Evolutionary conservation across 1,139 yeast species (phyloP), one percentile per base, ranked within the genome.

Genomic region (Yamadazyma taylorii): DNA sequence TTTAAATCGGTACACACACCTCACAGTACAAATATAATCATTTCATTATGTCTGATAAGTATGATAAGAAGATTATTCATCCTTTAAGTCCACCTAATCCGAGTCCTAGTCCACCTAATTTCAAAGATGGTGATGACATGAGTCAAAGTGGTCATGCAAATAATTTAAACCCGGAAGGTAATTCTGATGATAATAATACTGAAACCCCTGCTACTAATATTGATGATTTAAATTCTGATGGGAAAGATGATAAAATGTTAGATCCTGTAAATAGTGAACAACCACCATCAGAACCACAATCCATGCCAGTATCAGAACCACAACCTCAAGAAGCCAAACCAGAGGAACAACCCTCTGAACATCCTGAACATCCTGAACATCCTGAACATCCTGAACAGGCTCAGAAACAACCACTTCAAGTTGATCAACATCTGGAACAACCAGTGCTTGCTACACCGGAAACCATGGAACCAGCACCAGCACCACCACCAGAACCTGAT

Each of bases 401-500:
- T 27, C 21, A 27, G 11, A 27, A 27, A 27, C 30, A 27, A 27
- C 30, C 30, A 8, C n/a, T 16, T 7, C 10, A 19, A 19, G n/a
- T 9, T 11, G 27, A 31, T 10, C 13, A 12, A 7, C 7, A 31
- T 14, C 28, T 24, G 9, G 16, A 19, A 5, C 21, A 27, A 27
- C 33, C 23, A 24, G 16, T 9, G 17, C 54, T 33, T 23, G 35
- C 35, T 3, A 24, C 58, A 7, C 42, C 50, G 8, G 39, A 41
- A 54, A 64, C 51, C 14, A 41, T 43, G 43, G 69, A 56, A 5
- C 87, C 90, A 3, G 90, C 89, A 2, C 89, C 90, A 3, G 73
- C 75, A 39, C 92, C 90, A 2, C 90, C 90, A 2, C 56, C 70
- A 5, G 89, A 83, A 53, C 89, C 90, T 0, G 88, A 82, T 51